Evolutionary conservation across 1,284 basidiomycete species (phyloP).

Genomic region (Cryptococcus hybrid): DNA sequence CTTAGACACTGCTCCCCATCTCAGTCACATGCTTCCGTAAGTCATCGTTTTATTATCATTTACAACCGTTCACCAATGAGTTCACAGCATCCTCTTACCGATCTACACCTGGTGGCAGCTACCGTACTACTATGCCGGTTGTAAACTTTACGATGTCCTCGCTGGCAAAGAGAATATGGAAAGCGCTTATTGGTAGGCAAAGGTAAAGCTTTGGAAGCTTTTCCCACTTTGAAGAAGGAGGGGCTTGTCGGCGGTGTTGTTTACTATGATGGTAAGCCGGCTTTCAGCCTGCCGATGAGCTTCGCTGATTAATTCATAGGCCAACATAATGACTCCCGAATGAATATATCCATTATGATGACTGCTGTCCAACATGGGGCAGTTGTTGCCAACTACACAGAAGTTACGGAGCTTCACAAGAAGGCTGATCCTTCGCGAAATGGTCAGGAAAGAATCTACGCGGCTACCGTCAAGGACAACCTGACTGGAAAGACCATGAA

Average conservation of each 20-base stretch:
- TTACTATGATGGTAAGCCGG: conserved; percentile 79
- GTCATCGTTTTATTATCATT: too few species aligned
- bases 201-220: conserved; percentile 87
- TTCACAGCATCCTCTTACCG: conserved; percentile 41
- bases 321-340: conserved; percentile 96
- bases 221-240: conserved; percentile 94
- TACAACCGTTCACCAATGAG: too few species aligned
- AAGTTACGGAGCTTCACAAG: conserved; percentile 80
- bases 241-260: conserved; percentile 92
- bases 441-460: conserved; percentile 60
- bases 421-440: conserved; percentile 54
- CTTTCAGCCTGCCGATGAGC: background rate
- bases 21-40: conserved; percentile 78
- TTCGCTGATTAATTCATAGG: background rate
- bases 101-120: conserved; percentile 84
- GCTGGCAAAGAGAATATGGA: conserved; percentile 98
- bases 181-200: conserved; percentile 91
- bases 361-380: conserved; percentile 94
- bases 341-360: conserved; percentile 94
- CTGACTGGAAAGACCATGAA: conserved; percentile 81
- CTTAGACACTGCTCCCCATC: conserved; percentile 92
- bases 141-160: conserved; percentile 89
- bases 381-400: conserved; percentile 83
- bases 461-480: conserved; percentile 76
- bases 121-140: conserved; percentile 95